Evolutionary conservation across 768 basidiomycete genomes (phyloP), one percentile per base, ranked within the genome.

Genomic region (Tephrocybe rancida): DNA sequence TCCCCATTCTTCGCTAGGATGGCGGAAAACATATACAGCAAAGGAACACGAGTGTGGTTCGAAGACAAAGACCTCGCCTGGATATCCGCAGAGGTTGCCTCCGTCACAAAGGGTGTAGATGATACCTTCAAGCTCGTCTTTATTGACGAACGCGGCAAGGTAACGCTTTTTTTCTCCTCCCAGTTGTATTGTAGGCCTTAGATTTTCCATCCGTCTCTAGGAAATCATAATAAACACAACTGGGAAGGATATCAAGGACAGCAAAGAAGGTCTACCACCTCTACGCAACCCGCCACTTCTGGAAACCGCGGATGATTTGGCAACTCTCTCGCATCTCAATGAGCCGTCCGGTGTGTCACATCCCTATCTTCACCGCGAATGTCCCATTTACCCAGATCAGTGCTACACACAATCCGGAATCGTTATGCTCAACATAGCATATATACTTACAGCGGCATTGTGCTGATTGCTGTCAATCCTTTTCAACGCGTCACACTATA

Each of bases 391-490:
- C 32, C 11, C 22, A 9, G 13, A 10, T 14, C 46, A 96, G 96
- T 99, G 26, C 80, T 99, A 24, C 95, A 99, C 67, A 96, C 96
- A 41, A 98, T 99, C 62, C 87, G 90, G 32, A 95, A 95, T 71
- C 90, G 96, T 63, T 99, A 99, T 75, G 91, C 88, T 29, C 90
- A 95, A 61, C 96, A 96, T 70, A 92, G 92, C 68, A 98, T 98
- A 63, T 99, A 98, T 67, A 98, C 97, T 27, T 99, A 98, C 75
- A 95, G 92, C 58, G 97, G 97, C 62, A 99, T 98, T 61, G 96
- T 98, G 56, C 84, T 99, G 60, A 97, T 99, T 68, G 97, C 97
- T 49, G 87, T 99, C 75, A 99, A 99, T 73, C 97, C 97, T 43
- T 99, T 99, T 73, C 92, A 95, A 73, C 91, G 95, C 66, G 89